Conservation (phyloP, 768 basidiomycete species). For the Tylopilus felleus region DNA sequence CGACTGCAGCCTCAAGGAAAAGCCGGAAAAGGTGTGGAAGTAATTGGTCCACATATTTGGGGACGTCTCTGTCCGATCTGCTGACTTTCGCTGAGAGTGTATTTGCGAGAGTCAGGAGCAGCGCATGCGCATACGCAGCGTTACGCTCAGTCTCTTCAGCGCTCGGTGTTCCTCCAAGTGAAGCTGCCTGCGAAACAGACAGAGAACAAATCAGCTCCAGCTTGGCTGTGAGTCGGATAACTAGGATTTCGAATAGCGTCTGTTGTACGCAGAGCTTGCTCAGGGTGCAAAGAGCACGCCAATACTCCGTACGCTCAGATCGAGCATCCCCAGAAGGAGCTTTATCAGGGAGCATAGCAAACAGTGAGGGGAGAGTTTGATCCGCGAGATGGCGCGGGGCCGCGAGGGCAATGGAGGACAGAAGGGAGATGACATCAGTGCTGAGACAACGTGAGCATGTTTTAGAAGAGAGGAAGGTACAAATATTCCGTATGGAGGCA, state of each 20-base stretch:
- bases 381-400: conserved; percentile 64
- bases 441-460: conserved; percentile 34
- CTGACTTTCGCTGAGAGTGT: conserved; percentile 54
- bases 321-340: conserved; percentile 55
- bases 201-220: conserved; percentile 64
- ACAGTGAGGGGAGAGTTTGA: conserved; percentile 78
- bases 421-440: conserved; percentile 54
- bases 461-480: neutral
- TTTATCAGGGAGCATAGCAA: conserved; percentile 66
- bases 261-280: conserved; percentile 69
- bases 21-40: conserved; percentile 70
- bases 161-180: neutral
- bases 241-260: conserved; percentile 79
- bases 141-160: conserved; percentile 50
- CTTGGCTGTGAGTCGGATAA: conserved; percentile 73
- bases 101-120: conserved; percentile 66
- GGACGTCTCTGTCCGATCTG: conserved; percentile 60
- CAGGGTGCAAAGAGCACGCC: conserved; percentile 66
- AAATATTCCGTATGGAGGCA: neutral
- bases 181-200: conserved; percentile 8
- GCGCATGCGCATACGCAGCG: conserved; percentile 84
- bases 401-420: conserved; percentile 58
- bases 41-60: conserved; percentile 75
- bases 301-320: conserved; percentile 57
- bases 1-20: conserved; percentile 42